Evolutionary conservation across 1,284 basidiomycete genomes (phyloP), one percentile per base, ranked within the genome.

Genomic region (Peniophora sp.): DNA sequence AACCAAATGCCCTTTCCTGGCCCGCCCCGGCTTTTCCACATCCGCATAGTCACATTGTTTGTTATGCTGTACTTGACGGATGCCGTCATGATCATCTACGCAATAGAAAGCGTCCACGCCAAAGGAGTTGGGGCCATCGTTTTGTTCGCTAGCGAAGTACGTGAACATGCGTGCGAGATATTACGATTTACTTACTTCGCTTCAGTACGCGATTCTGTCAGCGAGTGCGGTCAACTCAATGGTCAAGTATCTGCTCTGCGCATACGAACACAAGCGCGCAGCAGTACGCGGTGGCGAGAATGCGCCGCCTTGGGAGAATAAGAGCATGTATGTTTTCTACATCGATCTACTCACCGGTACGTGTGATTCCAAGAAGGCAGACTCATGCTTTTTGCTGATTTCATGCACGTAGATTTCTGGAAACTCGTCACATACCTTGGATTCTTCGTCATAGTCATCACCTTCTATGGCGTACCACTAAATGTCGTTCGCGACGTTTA

Each of bases 401-500:
- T 44, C 14, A 35, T 44, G 32, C 43, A 12, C 34, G 10, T 63
- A 94, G 96, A 98, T 67, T 94, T 97, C 69, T 70, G 93, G 57
- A 97, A 98, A 67, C 78, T 99, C 53, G 74, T 87, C 47, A 97
- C 90, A 0, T 99, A 99, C 71, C 78, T 97, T 53, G 72, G 86
- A 46, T 98, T 97, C 78, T 96, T 97, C 75, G 78, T 83, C 55
- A 81, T 97, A 59, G 93, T 98, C 61, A 85, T 97, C 59, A 84
- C 89, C 8, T 87, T 90, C 72, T 96, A 97, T 61, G 96, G 96
- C n/a, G 75, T 99, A 32, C 96, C 97, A 0, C 75, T 99, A 51
- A 97, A 97, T 72, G 93, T 98, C 55, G 81, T 98, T 50, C 89
- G 96, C 47, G 95, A 99, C 69, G 92, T 99, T 35, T 98, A 96